Base-by-base conservation (phyloP, 192 early-diverging fungal species). In the Gamsiella multidivaricata region DNA sequence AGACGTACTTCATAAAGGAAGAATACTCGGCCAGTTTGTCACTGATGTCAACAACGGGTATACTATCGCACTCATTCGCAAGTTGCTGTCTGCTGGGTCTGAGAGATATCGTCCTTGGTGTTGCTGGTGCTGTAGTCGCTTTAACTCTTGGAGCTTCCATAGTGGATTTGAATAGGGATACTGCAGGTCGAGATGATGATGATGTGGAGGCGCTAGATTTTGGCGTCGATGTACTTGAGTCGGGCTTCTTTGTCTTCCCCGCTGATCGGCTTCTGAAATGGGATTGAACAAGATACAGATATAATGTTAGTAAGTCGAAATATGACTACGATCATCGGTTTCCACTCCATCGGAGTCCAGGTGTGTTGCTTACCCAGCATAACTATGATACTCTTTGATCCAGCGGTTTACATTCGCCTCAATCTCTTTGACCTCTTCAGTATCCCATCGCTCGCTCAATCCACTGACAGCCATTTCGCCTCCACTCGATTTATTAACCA, bases 301-400 rank as follows among this genome's bases (percentile, higher is more conserved):
- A 32, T 23, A 17, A 6, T 33, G 11, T n/a, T 25, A 39, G 23
- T 33, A 6, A 22, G 34, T 55, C 3, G 33, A 4, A n/a, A 32
- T 6, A 20, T 10, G 1, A 52, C n/a, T n/a, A n/a, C n/a, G n/a
- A n/a, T n/a, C n/a, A n/a, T n/a, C n/a, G n/a, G n/a, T n/a, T n/a
- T n/a, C n/a, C n/a, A n/a, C n/a, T n/a, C n/a, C n/a, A n/a, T n/a
- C n/a, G n/a, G n/a, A n/a, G n/a, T n/a, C 11, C 26, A 7, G 39
- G 22, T n/a, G 1, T 31, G 26, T 20, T 39, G 61, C 70, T 43
- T 69, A 68, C 69, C 56, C 52, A 26, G 34, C 12, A 37, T 80
- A 66, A 34, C 65, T 54, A 34, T 88, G 86, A 45, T 79, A 85
- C 43, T 88, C 79, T 42, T 81, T 82, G 28, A 88, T 66, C 87